Base-by-base conservation (phyloP, 2,329 filamentous ascomycete genomes). In the Phialophora expanda region DNA sequence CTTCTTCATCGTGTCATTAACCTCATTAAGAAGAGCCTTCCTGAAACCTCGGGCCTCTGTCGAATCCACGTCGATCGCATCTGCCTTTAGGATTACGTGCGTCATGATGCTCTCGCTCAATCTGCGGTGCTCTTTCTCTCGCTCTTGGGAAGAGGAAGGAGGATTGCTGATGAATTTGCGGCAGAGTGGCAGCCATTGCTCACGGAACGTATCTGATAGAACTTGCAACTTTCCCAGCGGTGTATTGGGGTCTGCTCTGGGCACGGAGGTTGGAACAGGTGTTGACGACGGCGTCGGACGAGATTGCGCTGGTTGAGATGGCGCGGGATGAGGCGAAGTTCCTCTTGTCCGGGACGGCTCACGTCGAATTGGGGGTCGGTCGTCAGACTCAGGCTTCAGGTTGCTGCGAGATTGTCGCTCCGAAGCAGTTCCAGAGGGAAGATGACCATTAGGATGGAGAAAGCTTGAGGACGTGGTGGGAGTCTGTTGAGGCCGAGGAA, bases 51-150 rank as follows among this genome's bases (percentile, higher is more conserved):
- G 79, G 58, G 84, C 75, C 5, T 88, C 82, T 67, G 87, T 85
- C 5, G 83, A 76, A 72, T 96, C 91, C 2, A 82, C 80, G 70
- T 95, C 89, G 12, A 97, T 80, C 6, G 90, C 86, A 72, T 93
- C 90, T 4, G 96, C 77, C 84, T 81, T 81, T 64, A 83, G 65
- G 56, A 81, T 72, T 17, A 82, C 74, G 69, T 82, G 78, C 20
- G 74, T 72, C 70, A 82, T 66, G 11, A 81, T 77, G 1, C 75
- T 79, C 72, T 82, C 81, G 61, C 74, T 78, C 53, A 83, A 69
- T 59, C 77, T 79, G 65, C 76, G 78, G 66, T 82, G 75, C 68
- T 82, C 80, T 61, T 77, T 78, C 26, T 78, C 77, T 41, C 79
- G 75, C 38, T 74, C 72, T 68, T 80, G 78, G 5, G 69, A 51